phyloP scores from a whole-genome alignment of 176 grass and related monocot genomes.

The Alloteropsis semialata region DNA sequence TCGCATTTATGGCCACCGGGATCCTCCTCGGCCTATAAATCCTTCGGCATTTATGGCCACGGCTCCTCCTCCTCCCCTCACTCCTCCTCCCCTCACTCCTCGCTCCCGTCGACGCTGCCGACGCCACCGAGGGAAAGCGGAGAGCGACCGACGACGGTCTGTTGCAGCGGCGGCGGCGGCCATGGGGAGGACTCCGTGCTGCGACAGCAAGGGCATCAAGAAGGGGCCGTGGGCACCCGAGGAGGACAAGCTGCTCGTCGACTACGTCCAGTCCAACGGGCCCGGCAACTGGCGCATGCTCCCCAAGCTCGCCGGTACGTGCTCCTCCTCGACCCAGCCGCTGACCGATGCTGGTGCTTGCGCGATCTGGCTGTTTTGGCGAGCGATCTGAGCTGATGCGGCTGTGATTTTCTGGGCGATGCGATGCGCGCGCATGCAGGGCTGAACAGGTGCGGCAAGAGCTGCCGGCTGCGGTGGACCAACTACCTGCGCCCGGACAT shows the following conservation, averaged over 20 bases:
- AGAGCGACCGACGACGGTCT: not conserved
- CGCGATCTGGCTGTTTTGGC: not conserved
- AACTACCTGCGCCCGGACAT: conserved; percentile 99
- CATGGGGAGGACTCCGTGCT: conserved; percentile 96
- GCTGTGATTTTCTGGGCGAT: too few relatives aligned
- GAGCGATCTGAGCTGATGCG: not conserved
- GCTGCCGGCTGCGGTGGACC: conserved; percentile 96
- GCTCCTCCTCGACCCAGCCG: not conserved
- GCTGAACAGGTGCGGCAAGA: conserved; percentile 93
- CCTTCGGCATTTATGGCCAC: conserved; percentile 15
- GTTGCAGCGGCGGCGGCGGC: too few relatives aligned
- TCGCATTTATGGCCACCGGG: conserved; percentile 62
- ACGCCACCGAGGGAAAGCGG: not conserved
- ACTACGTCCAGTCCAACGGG: conserved; percentile 77
- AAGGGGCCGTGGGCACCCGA: conserved; percentile 95
- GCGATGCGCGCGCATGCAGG: conserved; percentile 34
- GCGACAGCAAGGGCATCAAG: conserved; percentile 90
- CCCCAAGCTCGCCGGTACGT: conserved; percentile 84
- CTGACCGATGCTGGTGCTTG: too few relatives aligned
- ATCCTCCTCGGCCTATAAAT: conserved; percentile 64
- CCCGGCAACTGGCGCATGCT: conserved; percentile 86
- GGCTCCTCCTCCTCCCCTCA: not conserved
- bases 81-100: not conserved
- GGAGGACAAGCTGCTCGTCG: conserved; percentile 93
- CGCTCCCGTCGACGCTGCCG: not conserved